Evolutionary conservation across 2,329 filamentous ascomycete species (phyloP), one percentile per base, ranked within the genome.

Genomic region (Ascochyta lentis): DNA sequence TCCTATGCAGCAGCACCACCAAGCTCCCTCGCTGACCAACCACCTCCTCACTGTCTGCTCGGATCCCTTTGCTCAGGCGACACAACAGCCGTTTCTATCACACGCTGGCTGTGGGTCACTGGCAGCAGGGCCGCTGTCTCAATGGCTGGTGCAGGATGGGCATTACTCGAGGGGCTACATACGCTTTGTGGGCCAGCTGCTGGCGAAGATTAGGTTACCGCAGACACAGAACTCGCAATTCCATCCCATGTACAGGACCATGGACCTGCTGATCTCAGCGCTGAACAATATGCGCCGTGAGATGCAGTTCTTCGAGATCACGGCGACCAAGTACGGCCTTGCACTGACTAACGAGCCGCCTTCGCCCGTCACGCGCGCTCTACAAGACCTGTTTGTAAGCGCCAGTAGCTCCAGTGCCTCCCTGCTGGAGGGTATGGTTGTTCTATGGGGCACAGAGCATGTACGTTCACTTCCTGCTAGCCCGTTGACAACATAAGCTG

Each of bases 361-460:
- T 3, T 79, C 75, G 4, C 77, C 77, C 3, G 80, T 83, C 35
- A 86, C 84, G 0, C 77, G 79, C 46, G 81, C 80, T 6, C 81
- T 85, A 61, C 76, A 84, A n/a, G 83, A 86, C 67, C 74, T 86
- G 19, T 83, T 90, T 4, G 83, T 86, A 52, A 81, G 79, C n/a
- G 81, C 81, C 4, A 79, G 83, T 12, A 80, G 80, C 46, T 76
- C 81, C 0, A 79, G 78, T 7, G 77, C 78, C 2, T 80, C 76
- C 1, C 69, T 90, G 67, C 76, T 92, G 2, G 88, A 92, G 69
- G 88, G 87, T 6, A 79, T 91, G 58, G 83, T 91, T 2, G 81
- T 90, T n/a, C 83, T 92, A 23, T 93, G 89, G 86, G 86, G 86
- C n/a, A 91, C 88, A 1, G 90, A 94, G 75, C 85, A 82, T 60